phyloP scores from a whole-genome alignment of 768 basidiomycete genomes.

The Strobilomyces echinocephalus region DNA sequence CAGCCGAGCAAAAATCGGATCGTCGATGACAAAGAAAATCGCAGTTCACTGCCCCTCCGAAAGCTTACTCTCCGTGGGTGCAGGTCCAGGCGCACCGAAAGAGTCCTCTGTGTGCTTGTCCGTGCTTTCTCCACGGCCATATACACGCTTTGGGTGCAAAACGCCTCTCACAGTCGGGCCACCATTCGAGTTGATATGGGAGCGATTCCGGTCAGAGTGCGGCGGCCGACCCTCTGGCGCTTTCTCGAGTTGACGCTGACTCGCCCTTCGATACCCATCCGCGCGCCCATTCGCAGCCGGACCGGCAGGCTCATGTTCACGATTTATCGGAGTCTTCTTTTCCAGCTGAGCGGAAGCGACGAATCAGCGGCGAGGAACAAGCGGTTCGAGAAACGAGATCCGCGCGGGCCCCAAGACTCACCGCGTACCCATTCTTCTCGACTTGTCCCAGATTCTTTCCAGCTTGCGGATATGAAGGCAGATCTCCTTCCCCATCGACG shows the following conservation, averaged over 20 bases:
- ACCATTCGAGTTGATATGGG: slow-evolving; percentile 7
- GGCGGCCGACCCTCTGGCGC: slow-evolving; percentile 56
- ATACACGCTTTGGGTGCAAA: slow-evolving; percentile 9
- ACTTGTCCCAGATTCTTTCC: slow-evolving; percentile 37
- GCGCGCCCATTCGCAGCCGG: neutral
- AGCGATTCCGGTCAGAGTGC: slow-evolving; percentile 15
- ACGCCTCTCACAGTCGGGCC: slow-evolving; percentile 6
- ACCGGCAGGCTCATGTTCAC: neutral
- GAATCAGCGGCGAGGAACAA: slow-evolving; percentile 2
- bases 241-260: slow-evolving; percentile 67
- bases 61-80: slow-evolving; percentile 32
- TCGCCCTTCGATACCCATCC: slow-evolving; percentile 38
- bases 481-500: slow-evolving; percentile 41
- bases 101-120: slow-evolving; percentile 4
- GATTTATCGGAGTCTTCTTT: slow-evolving; percentile 34
- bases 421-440: slow-evolving; percentile 56
- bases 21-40: neutral
- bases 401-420: slow-evolving; percentile 33
- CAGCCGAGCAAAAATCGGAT: neutral
- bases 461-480: slow-evolving; percentile 58
- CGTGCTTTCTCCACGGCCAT: slow-evolving; percentile 5
- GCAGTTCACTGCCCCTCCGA: slow-evolving; percentile 21
- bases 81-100: slow-evolving; percentile 25
- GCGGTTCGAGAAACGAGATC: neutral
- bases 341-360: slow-evolving; percentile 36